Conservation (phyloP, 257 asterid species). For the Marsdenia floribunda region DNA sequence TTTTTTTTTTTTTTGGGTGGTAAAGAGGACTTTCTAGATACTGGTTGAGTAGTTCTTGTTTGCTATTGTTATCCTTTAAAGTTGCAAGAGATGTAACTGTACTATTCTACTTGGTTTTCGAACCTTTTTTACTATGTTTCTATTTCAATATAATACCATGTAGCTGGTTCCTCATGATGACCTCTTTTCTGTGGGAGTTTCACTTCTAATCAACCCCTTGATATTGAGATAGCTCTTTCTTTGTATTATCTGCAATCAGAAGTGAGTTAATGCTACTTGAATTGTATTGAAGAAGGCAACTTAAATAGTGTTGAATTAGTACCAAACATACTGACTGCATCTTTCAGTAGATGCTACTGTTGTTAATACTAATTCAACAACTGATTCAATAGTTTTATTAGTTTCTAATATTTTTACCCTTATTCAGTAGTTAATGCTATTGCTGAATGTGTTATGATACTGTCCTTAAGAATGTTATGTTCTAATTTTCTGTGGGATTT, state of each 20-base stretch:
- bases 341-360: no score
- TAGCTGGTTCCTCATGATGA: neutral
- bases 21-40: neutral
- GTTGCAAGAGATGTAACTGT: neutral
- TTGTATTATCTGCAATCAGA: neutral
- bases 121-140: neutral
- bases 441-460: constrained; percentile 8
- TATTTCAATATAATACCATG: no score
- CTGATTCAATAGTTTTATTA: no score
- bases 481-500: neutral
- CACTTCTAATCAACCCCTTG: neutral
- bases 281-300: no score
- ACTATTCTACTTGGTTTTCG: neutral
- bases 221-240: neutral
- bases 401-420: no score
- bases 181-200: neutral
- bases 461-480: neutral
- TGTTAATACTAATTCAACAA: no score
- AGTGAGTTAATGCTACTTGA: neutral
- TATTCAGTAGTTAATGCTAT: no score
- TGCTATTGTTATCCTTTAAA: neutral
- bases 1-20: no score
- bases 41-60: neutral
- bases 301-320: no score
- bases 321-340: no score